Evolutionary conservation across 306 rosid species (phyloP).

Genomic region (Benincasa hispida): DNA sequence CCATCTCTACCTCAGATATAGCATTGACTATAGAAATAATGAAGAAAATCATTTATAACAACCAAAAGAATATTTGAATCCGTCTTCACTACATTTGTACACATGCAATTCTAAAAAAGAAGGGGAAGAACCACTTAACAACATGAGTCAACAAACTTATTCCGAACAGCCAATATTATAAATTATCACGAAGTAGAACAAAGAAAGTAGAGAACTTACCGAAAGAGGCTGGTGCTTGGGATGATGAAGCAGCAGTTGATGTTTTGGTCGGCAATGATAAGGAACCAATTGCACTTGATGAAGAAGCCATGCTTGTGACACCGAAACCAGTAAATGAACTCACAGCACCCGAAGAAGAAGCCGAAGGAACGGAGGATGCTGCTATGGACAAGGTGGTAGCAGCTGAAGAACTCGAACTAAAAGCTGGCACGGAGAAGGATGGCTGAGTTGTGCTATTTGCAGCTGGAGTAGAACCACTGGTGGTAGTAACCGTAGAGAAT

Average conservation of each 20-base stretch:
- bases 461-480: constrained; percentile 34
- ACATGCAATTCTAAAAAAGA: not conserved
- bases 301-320: constrained; percentile 24
- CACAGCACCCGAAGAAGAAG: constrained; percentile 20
- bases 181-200: not conserved
- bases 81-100: not conserved
- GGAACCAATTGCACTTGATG: constrained; percentile 34
- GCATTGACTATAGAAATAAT: not conserved
- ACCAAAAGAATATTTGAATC: not conserved
- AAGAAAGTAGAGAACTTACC: constrained; percentile 24
- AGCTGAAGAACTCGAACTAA: constrained; percentile 23
- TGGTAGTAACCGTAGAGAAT: constrained; percentile 44
- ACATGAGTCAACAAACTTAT: not conserved
- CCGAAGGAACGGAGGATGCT: constrained; percentile 18
- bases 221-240: constrained; percentile 35
- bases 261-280: constrained; percentile 32
- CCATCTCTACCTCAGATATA: not conserved
- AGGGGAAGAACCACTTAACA: not conserved
- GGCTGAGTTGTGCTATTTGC: constrained; percentile 23
- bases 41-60: not conserved
- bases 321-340: constrained; percentile 28
- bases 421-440: constrained; percentile 31
- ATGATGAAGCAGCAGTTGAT: constrained; percentile 22
- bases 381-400: constrained; percentile 5
- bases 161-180: not conserved